Evolutionary conservation across 1,139 yeast genomes (phyloP).

Genomic region (Debaryomycetaceae sp.): DNA sequence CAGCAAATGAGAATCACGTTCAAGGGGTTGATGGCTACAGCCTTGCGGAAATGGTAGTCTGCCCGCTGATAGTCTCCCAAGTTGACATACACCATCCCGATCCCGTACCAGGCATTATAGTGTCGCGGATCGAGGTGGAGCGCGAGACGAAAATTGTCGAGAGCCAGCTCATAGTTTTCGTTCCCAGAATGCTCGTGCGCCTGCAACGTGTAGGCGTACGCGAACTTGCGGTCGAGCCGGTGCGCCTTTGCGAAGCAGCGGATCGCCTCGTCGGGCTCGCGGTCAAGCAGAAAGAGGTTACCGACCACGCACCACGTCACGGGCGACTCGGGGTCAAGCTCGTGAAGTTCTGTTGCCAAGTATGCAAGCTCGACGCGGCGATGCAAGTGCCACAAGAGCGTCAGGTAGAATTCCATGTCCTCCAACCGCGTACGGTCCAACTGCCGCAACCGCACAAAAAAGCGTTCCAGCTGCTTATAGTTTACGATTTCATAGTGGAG

Average conservation of each 20-base stretch:
- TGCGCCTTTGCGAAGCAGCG: conserved; percentile 78
- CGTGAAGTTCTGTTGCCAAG: conserved; percentile 73
- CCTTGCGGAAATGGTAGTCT: conserved; percentile 78
- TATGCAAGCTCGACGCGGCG: conserved; percentile 72
- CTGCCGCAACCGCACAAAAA: conserved; percentile 51
- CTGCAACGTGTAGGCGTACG: conserved; percentile 85
- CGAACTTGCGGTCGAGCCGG: conserved; percentile 57
- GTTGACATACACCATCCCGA: conserved; percentile 89
- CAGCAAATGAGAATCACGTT: conserved; percentile 88
- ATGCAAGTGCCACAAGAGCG: conserved; percentile 86
- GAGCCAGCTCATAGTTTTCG: conserved; percentile 87
- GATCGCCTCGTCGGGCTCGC: conserved; percentile 87
- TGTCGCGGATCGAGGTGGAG: conserved; percentile 70
- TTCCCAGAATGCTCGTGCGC: conserved; percentile 88
- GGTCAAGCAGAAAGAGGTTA: conserved; percentile 69
- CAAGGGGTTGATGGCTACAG: conserved; percentile 79
- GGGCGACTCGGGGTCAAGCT: conserved; percentile 53
- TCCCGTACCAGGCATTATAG: conserved; percentile 91
- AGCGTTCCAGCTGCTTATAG: conserved; percentile 63
- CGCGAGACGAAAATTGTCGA: conserved; percentile 73
- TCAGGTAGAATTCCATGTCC: conserved; percentile 89
- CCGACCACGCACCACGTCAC: conserved; percentile 93
- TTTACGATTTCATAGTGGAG: conserved; percentile 82
- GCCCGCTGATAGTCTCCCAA: conserved; percentile 80
- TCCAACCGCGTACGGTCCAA: conserved; percentile 71